A percentile compares a stretch with the other conserved stretches of the same genome.
phyloP scores from a whole-genome alignment of 208 protist species.

The Vickermania spadyakhi region DNA sequence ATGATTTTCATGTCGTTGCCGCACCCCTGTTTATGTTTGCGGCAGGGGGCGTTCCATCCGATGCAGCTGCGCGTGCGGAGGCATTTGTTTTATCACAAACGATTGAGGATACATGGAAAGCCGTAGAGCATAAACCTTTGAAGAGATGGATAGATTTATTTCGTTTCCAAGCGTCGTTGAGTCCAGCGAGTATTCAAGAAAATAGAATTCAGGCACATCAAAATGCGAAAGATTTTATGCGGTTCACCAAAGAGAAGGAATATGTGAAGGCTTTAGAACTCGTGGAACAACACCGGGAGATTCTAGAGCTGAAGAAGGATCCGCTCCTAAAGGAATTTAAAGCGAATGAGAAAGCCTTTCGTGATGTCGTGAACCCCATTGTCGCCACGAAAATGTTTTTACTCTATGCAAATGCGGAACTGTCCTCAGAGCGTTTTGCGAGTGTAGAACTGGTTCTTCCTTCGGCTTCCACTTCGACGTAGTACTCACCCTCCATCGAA shows the following conservation, averaged over 20 bases:
- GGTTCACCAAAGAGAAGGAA: conserved; percentile 46
- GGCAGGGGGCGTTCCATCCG: conserved; percentile 24
- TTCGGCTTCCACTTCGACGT: too few relatives aligned
- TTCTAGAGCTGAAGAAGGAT: conserved; percentile 28
- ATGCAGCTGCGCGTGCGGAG: conserved; percentile 27
- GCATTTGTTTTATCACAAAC: conserved; percentile 70
- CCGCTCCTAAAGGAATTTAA: conserved; percentile 28
- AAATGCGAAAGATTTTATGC: conserved; percentile 36
- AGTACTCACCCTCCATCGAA: too few relatives aligned
- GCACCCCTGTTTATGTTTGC: conserved; percentile 36
- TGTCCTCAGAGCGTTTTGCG: conserved; percentile 59
- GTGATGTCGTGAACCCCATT: conserved; percentile 33
- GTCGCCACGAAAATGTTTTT: conserved; percentile 67
- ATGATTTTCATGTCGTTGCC: conserved; percentile 48
- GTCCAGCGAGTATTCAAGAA: conserved; percentile 43
- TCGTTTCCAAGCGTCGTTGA: conserved; percentile 74
- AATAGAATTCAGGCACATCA: conserved; percentile 34
- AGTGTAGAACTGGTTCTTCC: conserved; percentile 68
- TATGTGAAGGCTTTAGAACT: conserved; percentile 49
- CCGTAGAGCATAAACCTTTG: conserved; percentile 40
- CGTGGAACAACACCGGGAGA: conserved; percentile 37
- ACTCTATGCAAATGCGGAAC: conserved; percentile 43
- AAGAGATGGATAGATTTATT: conserved; percentile 68
- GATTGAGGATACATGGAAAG: conserved; percentile 66
- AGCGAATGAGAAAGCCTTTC: conserved; percentile 42